Conservation (phyloP, 1,139 yeast species). For the Candida labiduridarum region DNA sequence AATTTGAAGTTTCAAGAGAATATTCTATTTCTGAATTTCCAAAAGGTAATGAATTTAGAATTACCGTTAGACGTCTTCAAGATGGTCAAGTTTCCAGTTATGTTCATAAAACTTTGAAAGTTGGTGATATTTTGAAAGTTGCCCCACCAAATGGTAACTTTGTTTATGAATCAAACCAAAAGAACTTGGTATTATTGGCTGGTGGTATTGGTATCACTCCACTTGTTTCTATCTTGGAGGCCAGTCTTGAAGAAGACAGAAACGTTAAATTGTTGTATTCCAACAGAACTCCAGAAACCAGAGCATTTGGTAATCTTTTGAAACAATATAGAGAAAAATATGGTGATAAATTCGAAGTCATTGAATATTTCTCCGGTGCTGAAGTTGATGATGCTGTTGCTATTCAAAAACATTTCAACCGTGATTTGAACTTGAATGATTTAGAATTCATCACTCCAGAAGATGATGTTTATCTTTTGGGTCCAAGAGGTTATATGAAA, state of each 20-base stretch:
- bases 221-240: conserved; percentile 51
- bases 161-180: conserved; percentile 28
- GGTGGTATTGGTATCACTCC: conserved; percentile 79
- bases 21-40: conserved; percentile 50
- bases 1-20: conserved; percentile 47
- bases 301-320: conserved; percentile 34
- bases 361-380: conserved; percentile 24
- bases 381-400: conserved; percentile 5
- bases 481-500: conserved; percentile 39
- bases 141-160: conserved; percentile 67
- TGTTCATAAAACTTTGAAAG: conserved; percentile 51
- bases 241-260: conserved; percentile 30
- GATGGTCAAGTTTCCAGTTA: conserved; percentile 57
- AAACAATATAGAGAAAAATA: conserved; percentile 19
- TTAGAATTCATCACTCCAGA: conserved; percentile 18
- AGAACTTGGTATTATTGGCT: conserved; percentile 47
- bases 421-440: conserved; percentile 16
- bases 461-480: conserved; percentile 32
- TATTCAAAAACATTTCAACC: conserved; percentile 11
- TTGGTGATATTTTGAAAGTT: conserved; percentile 52
- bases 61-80: conserved; percentile 50
- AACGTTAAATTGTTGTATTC: conserved; percentile 33
- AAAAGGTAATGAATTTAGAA: conserved; percentile 42
- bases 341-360: conserved; percentile 20
- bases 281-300: conserved; percentile 22